These are phyloP conservation scores for Microthlaspi erraticum DNA, from an alignment of 345 rosid species.

Conservation along the genomic window DNA sequence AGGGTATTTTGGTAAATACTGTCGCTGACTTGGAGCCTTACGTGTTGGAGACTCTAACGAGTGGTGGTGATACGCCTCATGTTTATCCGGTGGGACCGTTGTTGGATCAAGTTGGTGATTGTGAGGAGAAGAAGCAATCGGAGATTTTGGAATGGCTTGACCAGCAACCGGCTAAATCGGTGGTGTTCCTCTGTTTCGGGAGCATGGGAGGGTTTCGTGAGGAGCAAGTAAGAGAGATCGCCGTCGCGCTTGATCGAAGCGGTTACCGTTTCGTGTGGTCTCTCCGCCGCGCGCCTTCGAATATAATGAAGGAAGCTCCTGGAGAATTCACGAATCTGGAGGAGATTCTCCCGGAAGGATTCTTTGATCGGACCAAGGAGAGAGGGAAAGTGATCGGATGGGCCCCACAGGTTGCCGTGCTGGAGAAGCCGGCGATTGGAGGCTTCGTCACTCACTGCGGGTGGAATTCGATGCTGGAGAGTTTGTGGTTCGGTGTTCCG, in stretches of 20 bases:
- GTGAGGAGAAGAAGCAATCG: neutral
- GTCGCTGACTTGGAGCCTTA: no score
- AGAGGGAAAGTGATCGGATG: slow-evolving; percentile 53
- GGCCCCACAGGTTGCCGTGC: slow-evolving; percentile 54
- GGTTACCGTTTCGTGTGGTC: slow-evolving; percentile 60
- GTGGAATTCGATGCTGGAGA: slow-evolving; percentile 66
- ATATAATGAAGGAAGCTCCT: slow-evolving; percentile 10
- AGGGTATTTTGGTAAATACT: no score
- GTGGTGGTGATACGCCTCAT: slow-evolving; percentile 29
- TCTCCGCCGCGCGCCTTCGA: slow-evolving; percentile 32
- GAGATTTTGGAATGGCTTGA: slow-evolving; percentile 56
- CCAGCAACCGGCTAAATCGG: slow-evolving; percentile 48
- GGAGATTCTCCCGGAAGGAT: slow-evolving; percentile 49
- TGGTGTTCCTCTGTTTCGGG: no score
- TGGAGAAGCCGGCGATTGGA: slow-evolving; percentile 49
- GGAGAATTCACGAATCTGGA: slow-evolving; percentile 20
- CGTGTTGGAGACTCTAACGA: no score
- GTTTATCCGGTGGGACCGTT: slow-evolving; percentile 59
- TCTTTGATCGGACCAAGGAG: slow-evolving; percentile 42
- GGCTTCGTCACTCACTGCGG: slow-evolving; percentile 65
- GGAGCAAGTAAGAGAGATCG: slow-evolving; percentile 55
- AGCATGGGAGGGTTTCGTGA: slow-evolving; percentile 56
- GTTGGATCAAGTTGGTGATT: slow-evolving; percentile 36
- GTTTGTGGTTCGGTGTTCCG: slow-evolving; percentile 60
- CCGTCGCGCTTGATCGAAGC: slow-evolving; percentile 47